phyloP scores from a whole-genome alignment of 768 basidiomycete species.

The Leccinum variicolor region DNA sequence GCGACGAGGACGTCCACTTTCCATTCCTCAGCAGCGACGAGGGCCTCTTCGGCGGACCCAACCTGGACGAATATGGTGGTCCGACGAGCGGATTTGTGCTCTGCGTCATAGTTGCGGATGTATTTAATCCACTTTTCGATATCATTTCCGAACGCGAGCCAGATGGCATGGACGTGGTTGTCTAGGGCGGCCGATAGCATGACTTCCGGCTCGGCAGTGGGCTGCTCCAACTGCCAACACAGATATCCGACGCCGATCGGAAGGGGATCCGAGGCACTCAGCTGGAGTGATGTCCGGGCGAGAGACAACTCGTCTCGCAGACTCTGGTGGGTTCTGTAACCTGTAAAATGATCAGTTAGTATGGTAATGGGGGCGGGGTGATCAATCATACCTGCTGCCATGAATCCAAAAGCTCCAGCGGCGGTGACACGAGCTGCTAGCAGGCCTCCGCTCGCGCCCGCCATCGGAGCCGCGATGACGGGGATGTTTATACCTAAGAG shows the following conservation, averaged over 20 bases:
- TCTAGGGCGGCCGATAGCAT: conserved; percentile 51
- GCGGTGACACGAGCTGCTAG: conserved; percentile 59
- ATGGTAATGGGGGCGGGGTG: neutral
- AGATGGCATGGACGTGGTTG: conserved; percentile 58
- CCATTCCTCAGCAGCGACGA: conserved; percentile 60
- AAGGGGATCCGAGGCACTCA: conserved; percentile 31
- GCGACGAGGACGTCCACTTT: conserved; percentile 71
- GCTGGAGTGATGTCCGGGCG: conserved; percentile 44
- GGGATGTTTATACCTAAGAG: conserved; percentile 53
- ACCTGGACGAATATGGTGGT: conserved; percentile 66
- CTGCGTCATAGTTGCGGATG: conserved; percentile 53
- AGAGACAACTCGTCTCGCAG: conserved; percentile 50
- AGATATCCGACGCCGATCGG: conserved; percentile 77
- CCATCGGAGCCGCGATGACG: conserved; percentile 68
- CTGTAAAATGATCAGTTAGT: conserved; percentile 29
- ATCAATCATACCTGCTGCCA: conserved; percentile 50
- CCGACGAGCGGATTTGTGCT: conserved; percentile 35
- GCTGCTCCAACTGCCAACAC: conserved; percentile 64
- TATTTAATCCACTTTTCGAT: conserved; percentile 57
- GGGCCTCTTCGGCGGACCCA: conserved; percentile 57
- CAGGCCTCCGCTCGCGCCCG: conserved; percentile 59
- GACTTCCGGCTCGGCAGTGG: conserved; percentile 35
- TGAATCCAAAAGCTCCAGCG: conserved; percentile 75
- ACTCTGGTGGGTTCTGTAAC: conserved; percentile 42
- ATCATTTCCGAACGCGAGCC: conserved; percentile 70